These are phyloP conservation scores for Panus rudis DNA, from an alignment of 768 basidiomycete species.

Conservation along the genomic window DNA sequence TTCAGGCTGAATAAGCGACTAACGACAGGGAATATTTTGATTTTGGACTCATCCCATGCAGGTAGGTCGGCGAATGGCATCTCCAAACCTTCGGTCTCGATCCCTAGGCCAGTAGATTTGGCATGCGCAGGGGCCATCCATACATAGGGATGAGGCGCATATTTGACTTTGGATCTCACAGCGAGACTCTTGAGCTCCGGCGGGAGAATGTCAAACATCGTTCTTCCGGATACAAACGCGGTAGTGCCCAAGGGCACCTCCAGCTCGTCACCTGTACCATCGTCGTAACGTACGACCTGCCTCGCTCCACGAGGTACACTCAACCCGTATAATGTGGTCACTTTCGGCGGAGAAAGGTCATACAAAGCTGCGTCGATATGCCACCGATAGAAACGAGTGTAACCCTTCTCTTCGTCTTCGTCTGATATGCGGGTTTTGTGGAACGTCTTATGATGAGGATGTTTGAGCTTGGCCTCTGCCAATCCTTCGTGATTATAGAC, in stretches of 20 bases:
- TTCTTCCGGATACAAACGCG: conserved; percentile 73
- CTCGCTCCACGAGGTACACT: conserved; percentile 55
- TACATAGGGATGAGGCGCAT: conserved; percentile 83
- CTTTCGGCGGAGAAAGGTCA: conserved; percentile 69
- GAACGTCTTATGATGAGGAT: conserved; percentile 81
- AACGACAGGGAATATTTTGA: conserved; percentile 67
- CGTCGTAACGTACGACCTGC: conserved; percentile 74
- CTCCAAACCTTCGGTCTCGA: conserved; percentile 74
- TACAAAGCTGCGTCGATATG: conserved; percentile 88
- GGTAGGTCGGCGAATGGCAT: conserved; percentile 61
- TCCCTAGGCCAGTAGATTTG: conserved; percentile 72
- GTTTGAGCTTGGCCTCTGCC: conserved; percentile 70
- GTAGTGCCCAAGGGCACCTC: conserved; percentile 82
- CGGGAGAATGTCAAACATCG: conserved; percentile 78
- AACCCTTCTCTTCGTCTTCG: conserved; percentile 70
- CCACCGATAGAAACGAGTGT: conserved; percentile 88
- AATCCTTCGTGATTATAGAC: conserved; percentile 79
- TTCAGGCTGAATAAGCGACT: conserved; percentile 11
- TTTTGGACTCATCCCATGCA: conserved; percentile 69
- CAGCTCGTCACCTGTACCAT: conserved; percentile 81
- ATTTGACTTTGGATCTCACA: conserved; percentile 66
- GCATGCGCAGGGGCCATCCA: conserved; percentile 83
- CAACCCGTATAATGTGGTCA: conserved; percentile 80
- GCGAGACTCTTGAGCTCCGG: conserved; percentile 70
- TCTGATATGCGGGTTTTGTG: conserved; percentile 72